These are phyloP conservation scores for Phytophthora pseudosyringae DNA, from an alignment of 352 stramenopile species.

Conservation along the genomic window DNA sequence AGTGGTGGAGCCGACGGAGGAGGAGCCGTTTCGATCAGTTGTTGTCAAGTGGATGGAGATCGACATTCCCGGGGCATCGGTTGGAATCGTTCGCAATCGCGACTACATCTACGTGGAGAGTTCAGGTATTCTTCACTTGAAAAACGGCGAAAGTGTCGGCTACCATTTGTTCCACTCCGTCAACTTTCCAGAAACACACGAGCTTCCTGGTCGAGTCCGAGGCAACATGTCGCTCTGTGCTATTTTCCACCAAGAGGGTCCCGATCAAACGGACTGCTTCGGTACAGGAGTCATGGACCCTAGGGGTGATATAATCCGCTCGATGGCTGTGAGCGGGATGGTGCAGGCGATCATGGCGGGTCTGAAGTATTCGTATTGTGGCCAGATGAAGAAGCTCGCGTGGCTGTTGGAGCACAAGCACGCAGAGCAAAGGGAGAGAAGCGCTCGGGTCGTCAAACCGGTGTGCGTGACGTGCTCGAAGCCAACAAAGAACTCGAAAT, in stretches of 20 bases:
- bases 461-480: conserved; percentile 28
- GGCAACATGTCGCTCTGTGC: conserved; percentile 49
- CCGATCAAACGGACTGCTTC: conserved; percentile 18
- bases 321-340: conserved; percentile 20
- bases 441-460: not conserved
- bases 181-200: conserved; percentile 24
- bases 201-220: conserved; percentile 29
- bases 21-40: conserved; percentile 50
- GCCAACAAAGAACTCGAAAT: not conserved
- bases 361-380: conserved; percentile 39
- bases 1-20: conserved; percentile 43
- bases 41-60: conserved; percentile 48
- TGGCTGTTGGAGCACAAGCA: conserved; percentile 33
- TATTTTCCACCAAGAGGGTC: conserved; percentile 36
- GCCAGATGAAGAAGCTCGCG: conserved; percentile 42
- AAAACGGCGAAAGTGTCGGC: conserved; percentile 23
- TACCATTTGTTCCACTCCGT: conserved; percentile 38
- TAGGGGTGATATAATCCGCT: conserved; percentile 26
- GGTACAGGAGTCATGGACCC: conserved; percentile 30
- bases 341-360: conserved; percentile 24
- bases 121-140: conserved; percentile 13
- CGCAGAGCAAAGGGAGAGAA: conserved; percentile 1
- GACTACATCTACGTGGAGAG: conserved; percentile 36
- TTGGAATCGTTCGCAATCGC: conserved; percentile 27
- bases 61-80: conserved; percentile 17